Base-by-base conservation (phyloP, 345 rosid genomes). In the Pistacia vera region DNA sequence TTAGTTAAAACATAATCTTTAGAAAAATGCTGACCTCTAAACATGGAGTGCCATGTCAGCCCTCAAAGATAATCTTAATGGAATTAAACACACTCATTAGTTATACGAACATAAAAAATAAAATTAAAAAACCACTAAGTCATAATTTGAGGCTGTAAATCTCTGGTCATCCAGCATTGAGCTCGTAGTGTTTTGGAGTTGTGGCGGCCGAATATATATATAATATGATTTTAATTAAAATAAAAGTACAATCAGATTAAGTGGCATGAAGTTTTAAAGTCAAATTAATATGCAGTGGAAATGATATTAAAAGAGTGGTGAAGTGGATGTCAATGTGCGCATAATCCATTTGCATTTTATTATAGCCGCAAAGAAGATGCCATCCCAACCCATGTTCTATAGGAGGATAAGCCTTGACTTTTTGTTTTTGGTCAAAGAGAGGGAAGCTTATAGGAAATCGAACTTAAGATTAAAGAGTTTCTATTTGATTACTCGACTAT, bases 11-110 rank as follows among this genome's bases (percentile, higher is more conserved):
- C 6, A 38, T 38, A 5, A 3, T 38, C 4, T 11, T 8, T 11
- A 71, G 44, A 11, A 28, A 71, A 75, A 54, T 59, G 18, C 12
- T 38, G 66, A 62, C 81, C 84, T 82, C 56, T 38, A 36, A 72
- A 77, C 58, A 58, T 82, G 85, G 83, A 75, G 51, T 30, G 48
- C 71, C 36, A 66, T 14, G 85, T 82, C 81, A 75, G 16, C 46
- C 33, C 59, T 49, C 70, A 67, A 63, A 22, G 35, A 28, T 56
- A 66, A 72, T 66, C 5, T 18, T 2, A 61, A 65, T 68, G 72
- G 77, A 63, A 20, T 48, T 67, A 68, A 78, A 66, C 55, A 61
- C 55, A 33, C 10, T 25, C 20, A 51, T 16, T 17, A 25, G 14
- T 20, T 49, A 6, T 14, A 68, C 33, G 28, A 22, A 41, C 46